Base-by-base conservation (phyloP, 148 eudicot genomes). In the Silene uniflora region DNA sequence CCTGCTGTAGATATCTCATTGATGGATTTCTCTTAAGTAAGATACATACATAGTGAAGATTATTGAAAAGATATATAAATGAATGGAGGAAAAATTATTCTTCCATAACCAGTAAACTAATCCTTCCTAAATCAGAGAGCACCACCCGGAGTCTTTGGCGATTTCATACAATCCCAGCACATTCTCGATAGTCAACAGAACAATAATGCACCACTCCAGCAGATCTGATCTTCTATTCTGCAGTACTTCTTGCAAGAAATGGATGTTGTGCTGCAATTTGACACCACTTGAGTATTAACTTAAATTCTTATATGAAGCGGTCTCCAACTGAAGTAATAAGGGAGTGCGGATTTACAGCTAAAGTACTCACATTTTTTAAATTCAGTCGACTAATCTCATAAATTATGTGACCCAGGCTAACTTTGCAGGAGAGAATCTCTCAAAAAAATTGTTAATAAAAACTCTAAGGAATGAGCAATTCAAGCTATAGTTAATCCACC, bases 211-310 rank as follows among this genome's bases (percentile, higher is more conserved):
- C 97, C 97, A 94, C 75, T 94, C 98, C 84, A 92, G 82, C 49
- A 90, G 85, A 84, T 94, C 95, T 0, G 98, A 89, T 83, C 83
- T 87, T 73, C 93, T 81, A 83, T 94, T 94, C 83, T 94, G 98
- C 46, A 94, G 90, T 77, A 82, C 97, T 87, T 91, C 98, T 90
- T 91, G 98, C 81, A 94, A 85, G 75, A 94, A 94, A 84, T 91
- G 98, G 80, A 94, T 91, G 85, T 94, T 94, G 86, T 91, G 98
- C 97, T 94, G 97, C 85, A 81, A 22, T 35, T 67, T 13, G 27
- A 59, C 55, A 77, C 9, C 14, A 23, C 44, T 3, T 61, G 21
- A 64, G 73, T 16, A 77, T 14, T 11, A 16, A 52, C 14, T 52
- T 49, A 49, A 49, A 49, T 49, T 49, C 55, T 10, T 10, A 8